Conservation (phyloP, 208 protist genomes). For the Trichomonas vaginalis region DNA sequence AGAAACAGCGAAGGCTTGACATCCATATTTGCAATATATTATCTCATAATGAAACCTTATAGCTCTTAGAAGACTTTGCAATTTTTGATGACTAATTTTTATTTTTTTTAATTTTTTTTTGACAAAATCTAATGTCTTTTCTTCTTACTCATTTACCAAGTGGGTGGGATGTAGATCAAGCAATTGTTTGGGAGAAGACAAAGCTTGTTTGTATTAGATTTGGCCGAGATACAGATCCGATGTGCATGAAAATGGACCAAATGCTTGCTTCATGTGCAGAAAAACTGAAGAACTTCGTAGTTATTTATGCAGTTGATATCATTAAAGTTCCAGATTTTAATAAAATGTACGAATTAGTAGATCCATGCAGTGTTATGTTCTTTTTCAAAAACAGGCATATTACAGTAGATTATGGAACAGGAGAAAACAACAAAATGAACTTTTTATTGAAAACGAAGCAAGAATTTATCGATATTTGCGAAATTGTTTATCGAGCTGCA, state of each 20-base stretch:
- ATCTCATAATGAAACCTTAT: no score
- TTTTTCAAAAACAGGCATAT: constrained; percentile 97
- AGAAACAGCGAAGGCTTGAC: no score
- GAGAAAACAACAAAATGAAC: constrained; percentile 99
- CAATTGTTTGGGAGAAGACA: constrained; percentile 59
- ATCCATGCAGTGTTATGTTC: constrained; percentile 93
- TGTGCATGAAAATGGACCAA: constrained; percentile 69
- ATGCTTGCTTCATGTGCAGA: constrained; percentile 41
- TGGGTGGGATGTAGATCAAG: constrained; percentile 72
- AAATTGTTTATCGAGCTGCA: constrained; percentile 78
- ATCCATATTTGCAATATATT: no score
- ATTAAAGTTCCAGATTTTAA: constrained; percentile 87
- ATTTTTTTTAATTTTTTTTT: background rate
- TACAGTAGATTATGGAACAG: constrained; percentile 92
- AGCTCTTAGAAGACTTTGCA: no score
- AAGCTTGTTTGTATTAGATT: constrained; percentile 66
- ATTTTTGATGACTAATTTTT: no score
- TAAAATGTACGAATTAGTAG: constrained; percentile 91
- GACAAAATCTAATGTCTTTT: constrained; percentile 45
- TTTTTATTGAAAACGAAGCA: constrained; percentile 78
- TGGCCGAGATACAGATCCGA: constrained; percentile 65
- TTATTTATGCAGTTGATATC: constrained; percentile 73
- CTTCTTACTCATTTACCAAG: constrained; percentile 61
- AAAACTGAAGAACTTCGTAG: constrained; percentile 59
- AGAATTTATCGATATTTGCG: constrained; percentile 86